phyloP scores from a whole-genome alignment of 1,139 yeast species.

The Kodamaea derodonti region DNA sequence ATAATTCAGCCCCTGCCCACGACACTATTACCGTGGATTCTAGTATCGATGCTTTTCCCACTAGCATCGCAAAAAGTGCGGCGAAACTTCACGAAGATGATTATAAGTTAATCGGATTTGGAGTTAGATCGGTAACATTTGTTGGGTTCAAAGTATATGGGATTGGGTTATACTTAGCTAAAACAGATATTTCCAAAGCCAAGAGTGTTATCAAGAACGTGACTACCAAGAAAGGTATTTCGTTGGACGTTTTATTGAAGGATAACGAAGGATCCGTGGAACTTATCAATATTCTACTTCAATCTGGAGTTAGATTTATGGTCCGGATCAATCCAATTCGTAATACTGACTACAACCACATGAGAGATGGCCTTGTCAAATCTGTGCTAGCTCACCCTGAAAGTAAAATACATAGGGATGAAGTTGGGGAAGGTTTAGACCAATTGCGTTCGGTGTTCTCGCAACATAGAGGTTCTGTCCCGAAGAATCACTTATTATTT shows the following conservation, averaged over 20 bases:
- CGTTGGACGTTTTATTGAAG: conserved; percentile 17
- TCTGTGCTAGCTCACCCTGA: conserved; percentile 59
- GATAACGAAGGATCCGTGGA: conserved; percentile 39
- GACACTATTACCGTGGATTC: conserved; percentile 42
- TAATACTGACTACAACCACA: conserved; percentile 84
- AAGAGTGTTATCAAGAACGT: conserved; percentile 35
- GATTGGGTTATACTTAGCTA: conserved; percentile 71
- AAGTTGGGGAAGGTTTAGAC: conserved; percentile 50
- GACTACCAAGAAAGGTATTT: conserved; percentile 7
- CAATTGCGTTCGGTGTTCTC: conserved; percentile 50
- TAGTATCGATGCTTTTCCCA: conserved; percentile 52
- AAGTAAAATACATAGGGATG: conserved; percentile 32
- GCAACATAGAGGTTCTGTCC: conserved; percentile 55
- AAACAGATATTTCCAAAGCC: conserved; percentile 49
- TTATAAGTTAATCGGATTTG: conserved; percentile 66
- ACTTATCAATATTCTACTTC: conserved; percentile 53
- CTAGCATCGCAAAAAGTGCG: conserved; percentile 18
- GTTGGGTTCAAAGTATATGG: conserved; percentile 83
- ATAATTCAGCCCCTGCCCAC: conserved; percentile 3
- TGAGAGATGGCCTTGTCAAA: conserved; percentile 85
- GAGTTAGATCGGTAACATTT: conserved; percentile 80
- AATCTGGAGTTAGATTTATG: conserved; percentile 57
- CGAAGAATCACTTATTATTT: conserved; percentile 57
- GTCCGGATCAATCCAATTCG: conserved; percentile 82
- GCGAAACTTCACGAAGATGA: conserved; percentile 19